Evolutionary conservation across 306 rosid species (phyloP).

Genomic region (Styphnolobium japonicum): DNA sequence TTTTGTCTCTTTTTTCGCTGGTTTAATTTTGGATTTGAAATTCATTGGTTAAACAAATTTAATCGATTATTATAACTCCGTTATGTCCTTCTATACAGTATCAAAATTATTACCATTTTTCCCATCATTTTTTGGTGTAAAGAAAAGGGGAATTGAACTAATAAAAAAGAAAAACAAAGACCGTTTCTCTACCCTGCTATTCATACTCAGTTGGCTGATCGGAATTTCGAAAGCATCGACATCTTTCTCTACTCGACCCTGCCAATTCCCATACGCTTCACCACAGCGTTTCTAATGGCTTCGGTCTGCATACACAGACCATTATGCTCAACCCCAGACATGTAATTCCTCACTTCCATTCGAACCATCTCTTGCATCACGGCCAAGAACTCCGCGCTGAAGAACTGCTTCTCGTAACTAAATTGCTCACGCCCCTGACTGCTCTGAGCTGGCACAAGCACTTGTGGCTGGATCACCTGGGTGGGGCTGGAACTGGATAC

Average conservation of each 20-base stretch:
- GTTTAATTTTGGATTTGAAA: neutral
- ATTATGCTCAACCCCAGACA: constrained; percentile 68
- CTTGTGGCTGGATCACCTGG: neutral
- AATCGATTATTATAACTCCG: neutral
- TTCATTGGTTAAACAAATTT: neutral
- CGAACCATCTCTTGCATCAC: constrained; percentile 84
- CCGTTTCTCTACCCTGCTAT: neutral
- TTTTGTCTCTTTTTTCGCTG: neutral
- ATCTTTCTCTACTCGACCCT: constrained; percentile 42
- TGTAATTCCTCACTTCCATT: constrained; percentile 70
- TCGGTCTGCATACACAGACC: constrained; percentile 58
- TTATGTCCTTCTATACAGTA: constrained; percentile 41
- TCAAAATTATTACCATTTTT: constrained; percentile 34
- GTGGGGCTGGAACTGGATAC: neutral
- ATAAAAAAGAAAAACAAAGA: constrained; percentile 1
- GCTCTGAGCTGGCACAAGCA: neutral
- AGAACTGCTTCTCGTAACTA: constrained; percentile 50
- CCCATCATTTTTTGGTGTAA: neutral
- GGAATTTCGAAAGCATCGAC: neutral
- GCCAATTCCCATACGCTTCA: constrained; percentile 57
- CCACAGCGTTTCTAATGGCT: constrained; percentile 56
- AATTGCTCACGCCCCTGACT: neutral
- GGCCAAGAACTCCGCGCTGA: constrained; percentile 54
- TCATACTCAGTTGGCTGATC: neutral
- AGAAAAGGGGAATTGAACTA: neutral